A percentile compares a stretch with the other conserved stretches of the same genome.
phyloP scores from a whole-genome alignment of 169 alveolate species.

The Plasmodium blacklocki region DNA sequence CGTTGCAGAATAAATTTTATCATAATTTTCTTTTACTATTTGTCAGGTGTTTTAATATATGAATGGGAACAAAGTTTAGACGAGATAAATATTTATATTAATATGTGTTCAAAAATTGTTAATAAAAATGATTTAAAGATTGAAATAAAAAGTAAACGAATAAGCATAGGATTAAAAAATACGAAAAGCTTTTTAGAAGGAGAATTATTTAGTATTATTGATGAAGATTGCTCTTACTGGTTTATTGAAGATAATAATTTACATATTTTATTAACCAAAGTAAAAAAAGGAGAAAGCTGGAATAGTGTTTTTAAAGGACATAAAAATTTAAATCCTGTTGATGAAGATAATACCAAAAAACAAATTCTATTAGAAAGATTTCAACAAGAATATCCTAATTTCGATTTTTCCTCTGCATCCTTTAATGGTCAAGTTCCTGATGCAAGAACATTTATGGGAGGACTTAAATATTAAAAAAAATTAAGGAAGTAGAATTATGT shows the following conservation, averaged over 20 bases:
- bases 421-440: conserved; percentile 86
- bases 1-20: too few relatives aligned
- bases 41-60: conserved; percentile 46
- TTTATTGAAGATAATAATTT: conserved; percentile 71
- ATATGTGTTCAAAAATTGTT: conserved; percentile 30
- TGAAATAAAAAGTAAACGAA: conserved; percentile 38
- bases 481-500: too few relatives aligned
- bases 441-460: conserved; percentile 85
- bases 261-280: conserved; percentile 69
- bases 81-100: conserved; percentile 54
- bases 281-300: conserved; percentile 62
- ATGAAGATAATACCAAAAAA: conserved; percentile 79
- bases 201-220: conserved; percentile 49
- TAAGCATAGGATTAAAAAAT: conserved; percentile 50
- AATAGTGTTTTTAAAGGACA: conserved; percentile 72
- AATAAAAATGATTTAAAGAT: conserved; percentile 54
- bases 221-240: conserved; percentile 73
- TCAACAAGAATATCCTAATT: conserved; percentile 85
- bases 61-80: conserved; percentile 76
- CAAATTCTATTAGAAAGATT: conserved; percentile 83
- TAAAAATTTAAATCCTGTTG: conserved; percentile 48
- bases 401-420: conserved; percentile 85
- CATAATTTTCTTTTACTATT: background rate
- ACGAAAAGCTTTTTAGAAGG: conserved; percentile 63
- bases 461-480: conserved; percentile 43